Evolutionary conservation across 2,329 filamentous ascomycete genomes (phyloP), one percentile per base, ranked within the genome.

Genomic region (Pestalotiopsis sp.): DNA sequence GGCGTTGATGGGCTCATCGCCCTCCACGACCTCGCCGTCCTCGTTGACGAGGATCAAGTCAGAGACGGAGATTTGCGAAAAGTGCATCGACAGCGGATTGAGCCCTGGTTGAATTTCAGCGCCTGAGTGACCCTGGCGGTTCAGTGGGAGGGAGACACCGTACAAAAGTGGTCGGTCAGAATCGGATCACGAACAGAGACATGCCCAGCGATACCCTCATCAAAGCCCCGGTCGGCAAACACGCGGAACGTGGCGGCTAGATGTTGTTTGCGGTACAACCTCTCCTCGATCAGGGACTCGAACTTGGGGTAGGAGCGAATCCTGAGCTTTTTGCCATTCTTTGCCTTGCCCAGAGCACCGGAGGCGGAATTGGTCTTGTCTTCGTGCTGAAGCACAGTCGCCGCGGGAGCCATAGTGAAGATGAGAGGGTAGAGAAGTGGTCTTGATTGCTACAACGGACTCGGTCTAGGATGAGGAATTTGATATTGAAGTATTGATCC

Each of bases 141-240:
- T 4, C 25, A 2, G 13, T 23, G 27, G 27, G 11, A 27, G 4
- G 9, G 59, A 20, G 38, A n/a, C 9, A 41, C 27, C 72, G 65
- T 89, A 89, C 89, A 91, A 76, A 91, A 90, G 14, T 84, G 84
- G 70, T 89, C 81, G 0, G 82, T 80, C 70, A 86, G 79, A 73
- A 90, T 87, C 0, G 89, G 89, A 72, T 91, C 89, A 11, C 89
- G 83, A 0, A 91, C 86, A 5, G 82, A 85, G 69, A 92, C 91
- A 75, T 92, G 89, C 0, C 89, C 89, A 11, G 83, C 83, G 80
- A 91, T 89, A 65, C 89, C 89, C 75, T 91, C 89, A 0, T 86
- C 87, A 77, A 86, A 90, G 66, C 87, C 87, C 72, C 89, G 86
- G 66, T 88, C 84, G 1, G 89, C 84, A 73, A 90, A 91, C 67